Conservation (phyloP, 306 rosid genomes). For the Coriaria nepalensis region DNA sequence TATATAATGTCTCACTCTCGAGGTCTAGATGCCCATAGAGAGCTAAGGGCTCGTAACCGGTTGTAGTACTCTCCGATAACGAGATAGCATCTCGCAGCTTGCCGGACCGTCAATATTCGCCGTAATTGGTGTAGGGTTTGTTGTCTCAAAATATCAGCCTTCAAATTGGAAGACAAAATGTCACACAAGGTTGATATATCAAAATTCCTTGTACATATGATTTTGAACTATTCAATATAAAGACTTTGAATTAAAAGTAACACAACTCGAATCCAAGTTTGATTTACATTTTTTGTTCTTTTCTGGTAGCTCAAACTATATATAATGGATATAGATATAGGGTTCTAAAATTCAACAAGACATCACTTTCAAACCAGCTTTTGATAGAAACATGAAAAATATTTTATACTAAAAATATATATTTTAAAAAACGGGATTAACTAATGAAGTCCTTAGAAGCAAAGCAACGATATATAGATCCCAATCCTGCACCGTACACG, state of each 20-base stretch:
- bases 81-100: conserved; percentile 64
- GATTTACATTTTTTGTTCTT: too few relatives aligned
- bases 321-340: conserved; percentile 28
- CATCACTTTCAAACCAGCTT: conserved; percentile 58
- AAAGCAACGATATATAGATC: conserved; percentile 6
- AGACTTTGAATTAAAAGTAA: too few relatives aligned
- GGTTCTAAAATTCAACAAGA: conserved; percentile 28
- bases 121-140: conserved; percentile 76
- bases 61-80: conserved; percentile 77
- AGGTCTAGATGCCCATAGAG: conserved; percentile 85
- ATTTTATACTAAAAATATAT: too few relatives aligned
- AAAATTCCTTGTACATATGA: too few relatives aligned
- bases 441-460: conserved; percentile 24
- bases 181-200: too few relatives aligned
- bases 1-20: conserved; percentile 43
- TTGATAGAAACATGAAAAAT: conserved; percentile 28
- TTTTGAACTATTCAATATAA: too few relatives aligned
- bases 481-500: conserved; percentile 6
- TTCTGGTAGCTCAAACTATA: not conserved
- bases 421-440: not conserved
- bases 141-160: conserved; percentile 91
- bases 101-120: conserved; percentile 57
- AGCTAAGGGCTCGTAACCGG: conserved; percentile 79
- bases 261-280: too few relatives aligned
- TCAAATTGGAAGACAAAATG: too few relatives aligned